A percentile compares a stretch with the other conserved stretches of the same genome.
phyloP scores from a whole-genome alignment of 352 stramenopile genomes.

The Pythium sp. region DNA sequence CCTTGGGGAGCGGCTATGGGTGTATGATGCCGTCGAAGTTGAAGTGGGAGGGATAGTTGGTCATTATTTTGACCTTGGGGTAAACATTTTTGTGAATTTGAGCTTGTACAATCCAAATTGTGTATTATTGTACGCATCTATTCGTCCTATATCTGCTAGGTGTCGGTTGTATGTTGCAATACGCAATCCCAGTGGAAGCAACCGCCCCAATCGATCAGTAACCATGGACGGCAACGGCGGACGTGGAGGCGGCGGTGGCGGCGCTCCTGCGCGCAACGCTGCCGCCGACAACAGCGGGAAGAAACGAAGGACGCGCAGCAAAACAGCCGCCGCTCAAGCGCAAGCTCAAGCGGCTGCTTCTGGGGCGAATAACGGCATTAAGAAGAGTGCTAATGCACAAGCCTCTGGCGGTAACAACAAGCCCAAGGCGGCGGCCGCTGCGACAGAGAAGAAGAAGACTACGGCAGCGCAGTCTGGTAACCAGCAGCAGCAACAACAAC shows the following conservation, averaged over 20 bases:
- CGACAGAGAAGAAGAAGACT: neutral
- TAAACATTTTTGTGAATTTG: neutral
- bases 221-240: conserved; percentile 3
- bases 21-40: neutral
- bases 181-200: neutral
- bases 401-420: neutral
- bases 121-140: neutral
- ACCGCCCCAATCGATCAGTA: neutral
- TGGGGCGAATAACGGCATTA: neutral
- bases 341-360: neutral
- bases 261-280: conserved; percentile 1
- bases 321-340: neutral
- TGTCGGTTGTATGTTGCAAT: neutral
- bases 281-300: neutral
- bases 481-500: neutral
- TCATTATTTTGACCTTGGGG: neutral
- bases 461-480: neutral
- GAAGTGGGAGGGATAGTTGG: no score
- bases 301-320: neutral
- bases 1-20: conserved; percentile 48
- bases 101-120: neutral
- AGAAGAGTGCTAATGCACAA: neutral
- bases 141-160: neutral
- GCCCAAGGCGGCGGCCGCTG: neutral
- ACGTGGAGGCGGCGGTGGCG: neutral